phyloP scores from a whole-genome alignment of 2,329 filamentous ascomycete genomes.

The Parastagonospora nodorum region DNA sequence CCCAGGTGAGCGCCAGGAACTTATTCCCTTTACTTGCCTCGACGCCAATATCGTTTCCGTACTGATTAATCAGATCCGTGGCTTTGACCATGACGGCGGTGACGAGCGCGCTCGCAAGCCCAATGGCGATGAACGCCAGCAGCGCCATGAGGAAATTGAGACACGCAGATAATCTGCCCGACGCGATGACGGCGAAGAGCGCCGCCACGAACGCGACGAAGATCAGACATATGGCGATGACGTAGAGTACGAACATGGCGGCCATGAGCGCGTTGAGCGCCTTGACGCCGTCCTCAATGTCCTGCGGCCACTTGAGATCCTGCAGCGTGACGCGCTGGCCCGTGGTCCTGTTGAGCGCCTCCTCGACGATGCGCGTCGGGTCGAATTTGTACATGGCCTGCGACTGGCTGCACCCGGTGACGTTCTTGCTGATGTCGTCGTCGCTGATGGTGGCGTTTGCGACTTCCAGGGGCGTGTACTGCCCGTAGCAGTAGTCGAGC shows the following conservation, averaged over 20 bases:
- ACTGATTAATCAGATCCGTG: conserved; percentile 57
- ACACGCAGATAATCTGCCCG: conserved; percentile 53
- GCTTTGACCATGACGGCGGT: conserved; percentile 65
- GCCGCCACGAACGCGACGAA: conserved; percentile 57
- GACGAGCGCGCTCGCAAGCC: conserved; percentile 75
- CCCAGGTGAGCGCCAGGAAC: conserved; percentile 66
- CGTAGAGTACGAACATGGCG: conserved; percentile 64
- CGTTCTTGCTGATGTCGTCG: conserved; percentile 54
- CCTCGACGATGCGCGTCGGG: conserved; percentile 55
- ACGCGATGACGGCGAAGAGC: conserved; percentile 51
- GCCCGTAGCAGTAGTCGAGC: conserved; percentile 63
- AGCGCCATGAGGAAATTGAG: conserved; percentile 57
- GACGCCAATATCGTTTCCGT: conserved; percentile 57
- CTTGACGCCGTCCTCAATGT: conserved; percentile 59
- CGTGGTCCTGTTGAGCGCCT: conserved; percentile 51
- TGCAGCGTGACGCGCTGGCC: conserved; percentile 54
- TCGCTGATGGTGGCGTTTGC: conserved; percentile 50
- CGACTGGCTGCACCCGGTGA: conserved; percentile 60
- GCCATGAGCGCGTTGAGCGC: conserved; percentile 56
- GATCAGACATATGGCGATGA: conserved; percentile 60
- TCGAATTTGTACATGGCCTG: conserved; percentile 63
- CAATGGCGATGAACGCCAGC: conserved; percentile 63
- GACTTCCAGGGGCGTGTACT: conserved; percentile 50
- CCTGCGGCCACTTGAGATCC: conserved; percentile 61
- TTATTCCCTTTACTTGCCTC: conserved; percentile 57